Evolutionary conservation across 768 basidiomycete species (phyloP).

Genomic region (Dictyophora rubrovolvata): DNA sequence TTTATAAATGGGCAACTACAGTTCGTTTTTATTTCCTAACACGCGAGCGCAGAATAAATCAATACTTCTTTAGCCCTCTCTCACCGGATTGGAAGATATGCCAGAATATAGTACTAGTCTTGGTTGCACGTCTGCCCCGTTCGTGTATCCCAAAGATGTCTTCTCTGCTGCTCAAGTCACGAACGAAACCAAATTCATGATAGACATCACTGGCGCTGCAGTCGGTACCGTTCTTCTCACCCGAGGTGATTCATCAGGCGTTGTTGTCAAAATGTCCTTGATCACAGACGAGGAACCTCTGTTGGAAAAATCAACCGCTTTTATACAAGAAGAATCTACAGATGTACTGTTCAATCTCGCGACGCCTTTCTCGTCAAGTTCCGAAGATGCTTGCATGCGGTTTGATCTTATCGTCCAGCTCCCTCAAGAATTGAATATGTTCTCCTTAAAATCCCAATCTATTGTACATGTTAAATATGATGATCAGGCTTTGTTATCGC

Average conservation of each 20-base stretch:
- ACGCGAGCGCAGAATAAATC: background rate
- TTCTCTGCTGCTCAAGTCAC: constrained; percentile 31
- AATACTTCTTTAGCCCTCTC: constrained; percentile 26
- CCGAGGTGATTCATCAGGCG: constrained; percentile 22
- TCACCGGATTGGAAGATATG: constrained; percentile 46
- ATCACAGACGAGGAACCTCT: constrained; percentile 32
- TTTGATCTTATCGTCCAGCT: constrained; percentile 44
- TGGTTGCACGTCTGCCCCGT: constrained; percentile 35
- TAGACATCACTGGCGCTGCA: constrained; percentile 38
- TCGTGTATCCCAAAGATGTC: constrained; percentile 30
- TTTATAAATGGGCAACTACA: constrained; percentile 37
- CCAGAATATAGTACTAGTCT: constrained; percentile 44
- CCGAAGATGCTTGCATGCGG: constrained; percentile 32
- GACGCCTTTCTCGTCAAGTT: background rate
- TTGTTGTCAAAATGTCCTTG: constrained; percentile 35
- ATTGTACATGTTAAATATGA: constrained; percentile 41
- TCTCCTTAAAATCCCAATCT: constrained; percentile 35
- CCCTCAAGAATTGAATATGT: constrained; percentile 38
- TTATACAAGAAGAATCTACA: constrained; percentile 20
- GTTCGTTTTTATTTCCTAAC: constrained; percentile 20
- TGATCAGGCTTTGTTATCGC: constrained; percentile 28
- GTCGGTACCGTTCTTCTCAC: constrained; percentile 43
- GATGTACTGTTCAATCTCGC: background rate
- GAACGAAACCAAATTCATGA: constrained; percentile 24
- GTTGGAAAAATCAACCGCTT: constrained; percentile 29